Base-by-base conservation (phyloP, 2,329 filamentous ascomycete genomes). In the Penicillium sp. region DNA sequence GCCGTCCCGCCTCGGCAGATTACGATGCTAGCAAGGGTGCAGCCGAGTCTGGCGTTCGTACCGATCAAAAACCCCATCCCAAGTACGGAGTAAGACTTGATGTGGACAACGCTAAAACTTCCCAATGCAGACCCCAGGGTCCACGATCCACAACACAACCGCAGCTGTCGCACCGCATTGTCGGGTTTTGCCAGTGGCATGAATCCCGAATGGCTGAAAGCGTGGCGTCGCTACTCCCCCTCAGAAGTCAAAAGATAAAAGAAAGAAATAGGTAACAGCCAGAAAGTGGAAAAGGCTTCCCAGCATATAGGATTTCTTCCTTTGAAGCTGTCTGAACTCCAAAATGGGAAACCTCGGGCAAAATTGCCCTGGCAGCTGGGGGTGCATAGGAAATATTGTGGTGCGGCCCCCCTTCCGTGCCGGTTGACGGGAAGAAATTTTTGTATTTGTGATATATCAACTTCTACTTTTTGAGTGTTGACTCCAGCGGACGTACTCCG, bases 121-220 rank as follows among this genome's bases (percentile, higher is more conserved):
- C 46, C 18, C 29, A 39, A 47, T 16, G 47, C 39, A 42, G 45
- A 42, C 26, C 40, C 29, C 41, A 41, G 48, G 52, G 47, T 48
- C 39, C 30, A 54, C 46, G 61, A 61, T 61, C 58, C 56, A 59
- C 60, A 23, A 42, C 35, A 56, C 36, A 36, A 53, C 35, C 9
- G 36, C 58, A 64, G 54, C 55, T 63, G 51, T 47, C 51, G 59
- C 52, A 53, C 66, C 65, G 58, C 38, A 58, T 46, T 63, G 66
- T 65, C 64, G 65, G 66, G 64, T 62, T 64, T 50, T 57, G 56
- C 60, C 58, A 59, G 45, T 57, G 49, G 56, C 51, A 49, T 52
- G 45, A 34, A 26, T 26, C 39, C 39, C 46, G 14, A 42, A 53
- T 32, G 9, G 30, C 30, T 38, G 41, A 42, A 51, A 49, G 35